Evolutionary conservation across 345 rosid genomes (phyloP).

Genomic region (Murraya paniculata): DNA sequence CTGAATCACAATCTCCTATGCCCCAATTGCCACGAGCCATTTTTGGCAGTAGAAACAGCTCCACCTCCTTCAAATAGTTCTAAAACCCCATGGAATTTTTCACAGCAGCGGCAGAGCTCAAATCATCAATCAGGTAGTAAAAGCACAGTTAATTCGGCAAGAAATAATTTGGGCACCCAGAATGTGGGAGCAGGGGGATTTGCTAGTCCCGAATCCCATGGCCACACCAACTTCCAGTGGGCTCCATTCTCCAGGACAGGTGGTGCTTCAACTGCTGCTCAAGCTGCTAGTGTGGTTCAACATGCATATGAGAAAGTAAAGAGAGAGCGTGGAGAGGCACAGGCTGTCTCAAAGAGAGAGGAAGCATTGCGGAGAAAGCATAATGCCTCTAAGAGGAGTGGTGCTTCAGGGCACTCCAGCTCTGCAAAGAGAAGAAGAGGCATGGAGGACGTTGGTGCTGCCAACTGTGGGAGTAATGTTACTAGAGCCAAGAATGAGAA

Average conservation of each 20-base stretch:
- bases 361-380: conserved; percentile 43
- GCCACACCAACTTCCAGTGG: conserved; percentile 44
- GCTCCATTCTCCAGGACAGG: conserved; percentile 48
- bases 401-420: conserved; percentile 23
- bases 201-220: conserved; percentile 27
- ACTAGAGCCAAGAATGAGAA: conserved; percentile 21
- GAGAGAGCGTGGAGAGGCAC: conserved; percentile 63
- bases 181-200: conserved; percentile 25
- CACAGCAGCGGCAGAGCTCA: conserved; percentile 36
- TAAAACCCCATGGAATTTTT: conserved; percentile 37
- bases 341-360: conserved; percentile 40
- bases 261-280: conserved; percentile 42
- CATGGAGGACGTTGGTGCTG: conserved; percentile 34
- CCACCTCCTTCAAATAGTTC: conserved; percentile 44
- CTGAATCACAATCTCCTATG: conserved; percentile 54
- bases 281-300: conserved; percentile 59
- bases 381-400: conserved; percentile 29
- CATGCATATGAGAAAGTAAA: conserved; percentile 54
- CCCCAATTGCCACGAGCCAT: conserved; percentile 60
- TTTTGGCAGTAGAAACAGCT: conserved; percentile 49
- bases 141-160: conserved; percentile 25
- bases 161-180: conserved; percentile 21
- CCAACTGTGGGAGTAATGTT: conserved; percentile 29
- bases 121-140: conserved; percentile 38
- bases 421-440: conserved; percentile 46